Percentiles rank a stretch among this genome's conserved stretches.
Evolutionary conservation across 2,329 filamentous ascomycete species (phyloP).

Genomic region (Fusarium sp.): DNA sequence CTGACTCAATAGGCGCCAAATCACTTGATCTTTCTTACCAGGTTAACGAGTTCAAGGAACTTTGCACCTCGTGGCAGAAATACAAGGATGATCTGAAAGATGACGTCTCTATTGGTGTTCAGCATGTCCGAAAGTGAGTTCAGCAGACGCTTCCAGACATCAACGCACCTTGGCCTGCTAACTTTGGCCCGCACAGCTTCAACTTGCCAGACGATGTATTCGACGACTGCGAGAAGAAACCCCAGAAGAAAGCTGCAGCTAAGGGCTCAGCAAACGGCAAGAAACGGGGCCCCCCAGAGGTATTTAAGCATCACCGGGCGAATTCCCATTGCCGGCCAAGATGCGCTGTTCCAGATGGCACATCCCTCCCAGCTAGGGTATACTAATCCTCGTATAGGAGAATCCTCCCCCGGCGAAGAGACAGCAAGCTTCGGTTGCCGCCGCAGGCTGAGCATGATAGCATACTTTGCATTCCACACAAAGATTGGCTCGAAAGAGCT

Average conservation of each 20-base stretch:
- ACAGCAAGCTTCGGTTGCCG: conserved; percentile 54
- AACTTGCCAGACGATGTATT: conserved; percentile 93
- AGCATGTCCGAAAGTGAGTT: conserved; percentile 85
- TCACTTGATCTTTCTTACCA: conserved; percentile 81
- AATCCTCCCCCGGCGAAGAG: conserved; percentile 52
- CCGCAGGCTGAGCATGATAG: conserved; percentile 48
- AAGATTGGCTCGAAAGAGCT: conserved; percentile 12
- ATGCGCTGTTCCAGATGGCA: conserved; percentile 8
- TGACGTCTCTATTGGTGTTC: conserved; percentile 73
- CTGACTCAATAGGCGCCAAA: conserved; percentile 66
- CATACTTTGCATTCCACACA: conserved; percentile 6
- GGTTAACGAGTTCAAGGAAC: conserved; percentile 86
- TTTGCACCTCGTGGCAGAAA: conserved; percentile 78
- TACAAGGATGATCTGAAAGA: conserved; percentile 77
- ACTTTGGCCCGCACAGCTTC: conserved; percentile 64
- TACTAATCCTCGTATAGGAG: conserved; percentile 48
- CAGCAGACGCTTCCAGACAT: not conserved
- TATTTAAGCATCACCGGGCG: conserved; percentile 44
- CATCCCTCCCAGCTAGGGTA: conserved; percentile 7
- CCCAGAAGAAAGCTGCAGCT: conserved; percentile 63
- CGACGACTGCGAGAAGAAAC: conserved; percentile 77
- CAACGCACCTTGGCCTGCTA: conserved; percentile 5
- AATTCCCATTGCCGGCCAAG: conserved; percentile 18
- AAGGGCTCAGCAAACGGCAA: conserved; percentile 54
- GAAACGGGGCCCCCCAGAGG: conserved; percentile 61